A percentile compares a stretch with the other conserved stretches of the same genome.
These are phyloP conservation scores for Vitis labrusca DNA, from an alignment of 164 flowering plant genomes.

Conservation along the genomic window DNA sequence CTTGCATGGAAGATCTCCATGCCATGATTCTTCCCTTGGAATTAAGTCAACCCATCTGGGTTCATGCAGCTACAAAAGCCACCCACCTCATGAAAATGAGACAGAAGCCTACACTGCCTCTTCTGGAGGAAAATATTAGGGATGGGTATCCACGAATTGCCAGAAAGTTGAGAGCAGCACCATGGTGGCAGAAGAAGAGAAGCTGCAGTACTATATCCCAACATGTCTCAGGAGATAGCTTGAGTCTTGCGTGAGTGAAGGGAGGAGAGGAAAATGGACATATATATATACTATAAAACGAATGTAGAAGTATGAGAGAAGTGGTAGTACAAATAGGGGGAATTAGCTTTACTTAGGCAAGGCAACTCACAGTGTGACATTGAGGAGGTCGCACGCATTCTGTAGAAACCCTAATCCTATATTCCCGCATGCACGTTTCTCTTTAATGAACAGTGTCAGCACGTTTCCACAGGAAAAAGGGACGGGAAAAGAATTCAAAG, in stretches of 20 bases:
- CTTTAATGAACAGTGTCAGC: slow-evolving; percentile 29
- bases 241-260: not conserved
- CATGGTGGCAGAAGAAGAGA: slow-evolving; percentile 7
- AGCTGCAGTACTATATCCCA: not conserved
- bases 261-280: not conserved
- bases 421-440: slow-evolving; percentile 52
- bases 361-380: slow-evolving; percentile 4
- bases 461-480: slow-evolving; percentile 28
- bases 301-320: not conserved
- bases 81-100: slow-evolving; percentile 12
- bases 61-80: not conserved
- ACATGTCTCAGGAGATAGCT: not conserved
- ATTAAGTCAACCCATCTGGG: not conserved
- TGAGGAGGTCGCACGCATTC: slow-evolving; percentile 23
- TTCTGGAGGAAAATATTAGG: not conserved
- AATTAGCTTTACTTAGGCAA: not conserved
- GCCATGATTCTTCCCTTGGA: slow-evolving; percentile 7
- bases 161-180: not conserved
- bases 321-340: not conserved
- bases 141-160: not conserved
- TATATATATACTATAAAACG: not conserved
- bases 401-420: slow-evolving; percentile 16
- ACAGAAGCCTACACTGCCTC: not conserved
- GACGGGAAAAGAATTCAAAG: not conserved
- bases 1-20: slow-evolving; percentile 15